Conservation (phyloP, 371 early-diverging fungal species). For the Circinella minor region DNA sequence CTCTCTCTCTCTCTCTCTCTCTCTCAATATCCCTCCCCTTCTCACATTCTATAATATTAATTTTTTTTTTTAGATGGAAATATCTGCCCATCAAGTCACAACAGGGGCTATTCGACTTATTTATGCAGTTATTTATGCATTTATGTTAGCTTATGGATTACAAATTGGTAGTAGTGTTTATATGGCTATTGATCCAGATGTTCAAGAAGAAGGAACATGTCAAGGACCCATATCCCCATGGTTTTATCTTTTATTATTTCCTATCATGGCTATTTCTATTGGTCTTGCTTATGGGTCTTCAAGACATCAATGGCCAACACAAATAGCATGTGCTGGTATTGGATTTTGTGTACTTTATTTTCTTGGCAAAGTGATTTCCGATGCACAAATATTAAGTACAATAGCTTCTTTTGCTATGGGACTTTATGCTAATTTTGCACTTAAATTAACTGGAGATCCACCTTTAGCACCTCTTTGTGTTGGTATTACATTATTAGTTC, state of each 20-base stretch:
- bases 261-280: constrained; percentile 40
- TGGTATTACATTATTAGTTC: constrained; percentile 48
- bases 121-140: constrained; percentile 77
- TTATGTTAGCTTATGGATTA: constrained; percentile 80
- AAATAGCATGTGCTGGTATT: constrained; percentile 33
- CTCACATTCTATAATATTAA: background rate
- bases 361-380: constrained; percentile 38
- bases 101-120: constrained; percentile 83
- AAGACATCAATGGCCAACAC: constrained; percentile 42
- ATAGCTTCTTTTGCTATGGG: constrained; percentile 50
- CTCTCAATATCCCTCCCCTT: background rate
- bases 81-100: constrained; percentile 75
- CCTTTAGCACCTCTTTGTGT: constrained; percentile 48
- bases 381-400: constrained; percentile 40
- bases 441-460: constrained; percentile 42
- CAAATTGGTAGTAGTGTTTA: constrained; percentile 66
- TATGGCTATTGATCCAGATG: constrained; percentile 24
- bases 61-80: constrained; percentile 39
- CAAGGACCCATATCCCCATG: constrained; percentile 34
- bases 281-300: constrained; percentile 46
- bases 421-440: constrained; percentile 44
- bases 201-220: constrained; percentile 30
- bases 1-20: too few relatives aligned
- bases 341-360: constrained; percentile 45
- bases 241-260: constrained; percentile 44